These are phyloP conservation scores for Macrophomina phaseolina DNA, from an alignment of 2,329 filamentous ascomycete species.

Conservation along the genomic window DNA sequence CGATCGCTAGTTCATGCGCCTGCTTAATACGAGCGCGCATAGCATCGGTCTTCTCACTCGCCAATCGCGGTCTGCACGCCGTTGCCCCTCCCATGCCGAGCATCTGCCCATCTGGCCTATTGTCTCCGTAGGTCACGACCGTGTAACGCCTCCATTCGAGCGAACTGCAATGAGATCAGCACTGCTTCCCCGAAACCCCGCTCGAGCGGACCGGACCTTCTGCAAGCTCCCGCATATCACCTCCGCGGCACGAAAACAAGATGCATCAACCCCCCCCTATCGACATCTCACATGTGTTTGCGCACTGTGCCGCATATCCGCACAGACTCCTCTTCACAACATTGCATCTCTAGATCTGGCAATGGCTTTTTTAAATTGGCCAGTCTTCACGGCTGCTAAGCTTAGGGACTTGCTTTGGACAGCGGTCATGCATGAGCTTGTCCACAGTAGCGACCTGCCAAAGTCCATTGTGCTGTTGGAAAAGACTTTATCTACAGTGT, in stretches of 20 bases:
- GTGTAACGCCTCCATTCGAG: neutral
- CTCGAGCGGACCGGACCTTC: conserved; percentile 12
- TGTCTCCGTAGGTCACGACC: neutral
- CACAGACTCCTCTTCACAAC: neutral
- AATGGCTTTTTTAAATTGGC: too few relatives aligned
- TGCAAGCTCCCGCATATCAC: conserved; percentile 7
- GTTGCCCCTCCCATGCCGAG: neutral
- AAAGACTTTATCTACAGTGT: too few relatives aligned
- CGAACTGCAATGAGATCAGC: neutral
- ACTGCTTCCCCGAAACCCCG: neutral
- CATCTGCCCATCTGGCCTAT: neutral
- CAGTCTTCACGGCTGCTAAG: too few relatives aligned
- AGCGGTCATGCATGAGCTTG: too few relatives aligned
- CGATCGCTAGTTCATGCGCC: neutral
- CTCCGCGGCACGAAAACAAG: conserved; percentile 6
- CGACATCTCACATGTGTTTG: neutral
- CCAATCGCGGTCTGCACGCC: neutral
- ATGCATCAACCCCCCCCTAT: conserved; percentile 4
- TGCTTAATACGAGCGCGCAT: conserved; percentile 1
- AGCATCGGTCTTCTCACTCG: neutral
- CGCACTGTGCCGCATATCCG: neutral
- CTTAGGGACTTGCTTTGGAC: too few relatives aligned
- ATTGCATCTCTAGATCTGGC: neutral
- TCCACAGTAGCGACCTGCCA: too few relatives aligned
- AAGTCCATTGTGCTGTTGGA: too few relatives aligned